Conservation (phyloP, 805 yeast genomes). For the Candida quercuum region DNA sequence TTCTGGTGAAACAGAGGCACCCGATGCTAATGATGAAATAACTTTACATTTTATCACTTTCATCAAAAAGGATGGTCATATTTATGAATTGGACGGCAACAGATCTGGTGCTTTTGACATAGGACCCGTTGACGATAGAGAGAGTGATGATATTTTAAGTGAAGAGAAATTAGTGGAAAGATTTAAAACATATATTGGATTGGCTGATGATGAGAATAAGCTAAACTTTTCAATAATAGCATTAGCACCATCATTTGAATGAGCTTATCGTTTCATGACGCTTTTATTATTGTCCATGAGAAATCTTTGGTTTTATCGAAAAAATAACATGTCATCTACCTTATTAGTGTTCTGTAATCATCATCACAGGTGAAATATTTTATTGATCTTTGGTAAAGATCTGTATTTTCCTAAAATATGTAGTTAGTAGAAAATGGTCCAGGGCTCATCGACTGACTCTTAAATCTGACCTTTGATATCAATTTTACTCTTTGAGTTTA, state of each 20-base stretch:
- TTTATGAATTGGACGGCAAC: slow-evolving; percentile 89
- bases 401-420: too few relatives aligned
- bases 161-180: slow-evolving; percentile 45
- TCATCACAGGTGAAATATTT: too few relatives aligned
- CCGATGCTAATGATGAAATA: slow-evolving; percentile 46
- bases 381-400: too few relatives aligned
- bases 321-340: too few relatives aligned
- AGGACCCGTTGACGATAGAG: slow-evolving; percentile 31
- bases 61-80: slow-evolving; percentile 48
- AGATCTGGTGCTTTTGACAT: slow-evolving; percentile 68
- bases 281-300: background rate
- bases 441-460: too few relatives aligned
- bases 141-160: slow-evolving; percentile 43
- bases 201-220: slow-evolving; percentile 53
- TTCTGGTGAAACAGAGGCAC: slow-evolving; percentile 52
- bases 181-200: slow-evolving; percentile 61
- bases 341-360: too few relatives aligned
- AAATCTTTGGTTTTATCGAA: too few relatives aligned
- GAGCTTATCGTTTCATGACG: slow-evolving; percentile 1
- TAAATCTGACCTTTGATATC: slow-evolving; percentile 88
- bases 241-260: slow-evolving; percentile 49
- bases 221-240: slow-evolving; percentile 76
- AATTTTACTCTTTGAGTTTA: slow-evolving; percentile 44
- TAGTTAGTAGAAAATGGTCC: too few relatives aligned
- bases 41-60: slow-evolving; percentile 78